Evolutionary conservation across 139 green algal genomes (phyloP).

Genomic region (Tetradesmus lagerheimii): DNA sequence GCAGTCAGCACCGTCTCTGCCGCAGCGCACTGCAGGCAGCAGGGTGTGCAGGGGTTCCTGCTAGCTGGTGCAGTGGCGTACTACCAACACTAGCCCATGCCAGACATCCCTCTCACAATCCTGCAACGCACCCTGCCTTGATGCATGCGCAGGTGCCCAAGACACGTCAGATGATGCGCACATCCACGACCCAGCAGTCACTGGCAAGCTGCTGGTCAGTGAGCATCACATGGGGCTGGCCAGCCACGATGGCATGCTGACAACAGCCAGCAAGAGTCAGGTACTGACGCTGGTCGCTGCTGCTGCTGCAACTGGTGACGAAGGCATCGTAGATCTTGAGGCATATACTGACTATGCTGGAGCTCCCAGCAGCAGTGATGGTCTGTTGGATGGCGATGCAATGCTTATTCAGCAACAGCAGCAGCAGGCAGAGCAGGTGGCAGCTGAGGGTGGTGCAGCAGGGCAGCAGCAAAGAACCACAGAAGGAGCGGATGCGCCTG

Average conservation of each 20-base stretch:
- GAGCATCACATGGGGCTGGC: background rate
- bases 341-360: background rate
- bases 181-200: slow-evolving; percentile 11
- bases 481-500: background rate
- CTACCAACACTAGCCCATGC: background rate
- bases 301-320: background rate
- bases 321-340: slow-evolving; percentile 29
- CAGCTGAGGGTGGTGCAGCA: background rate
- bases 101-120: background rate
- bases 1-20: background rate
- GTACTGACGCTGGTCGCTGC: background rate
- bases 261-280: background rate
- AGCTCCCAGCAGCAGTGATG: background rate
- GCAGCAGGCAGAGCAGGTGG: background rate
- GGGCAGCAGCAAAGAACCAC: background rate
- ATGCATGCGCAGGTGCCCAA: background rate
- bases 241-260: background rate
- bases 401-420: background rate
- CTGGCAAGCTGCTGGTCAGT: background rate
- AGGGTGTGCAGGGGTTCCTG: background rate
- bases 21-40: background rate
- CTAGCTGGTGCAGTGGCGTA: no score
- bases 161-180: background rate
- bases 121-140: background rate
- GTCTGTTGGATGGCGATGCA: background rate